phyloP scores from a whole-genome alignment of 2,329 filamentous ascomycete genomes.

The Colletotrichum agaves region DNA sequence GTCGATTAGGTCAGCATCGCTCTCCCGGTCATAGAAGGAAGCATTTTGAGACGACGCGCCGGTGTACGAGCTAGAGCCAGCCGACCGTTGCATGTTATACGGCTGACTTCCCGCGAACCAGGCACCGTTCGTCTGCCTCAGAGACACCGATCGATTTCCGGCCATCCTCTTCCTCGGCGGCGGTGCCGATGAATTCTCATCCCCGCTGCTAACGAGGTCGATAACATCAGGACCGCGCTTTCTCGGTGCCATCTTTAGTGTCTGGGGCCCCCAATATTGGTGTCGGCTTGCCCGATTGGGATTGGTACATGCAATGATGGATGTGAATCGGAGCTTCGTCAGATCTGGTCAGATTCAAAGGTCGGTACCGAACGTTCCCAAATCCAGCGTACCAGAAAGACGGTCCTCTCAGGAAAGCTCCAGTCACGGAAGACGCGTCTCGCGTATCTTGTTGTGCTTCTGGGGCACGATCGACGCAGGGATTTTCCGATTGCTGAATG shows the following conservation, averaged over 20 bases:
- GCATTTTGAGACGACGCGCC: constrained; percentile 35
- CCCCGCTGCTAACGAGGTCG: constrained; percentile 55
- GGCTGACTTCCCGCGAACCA: constrained; percentile 32
- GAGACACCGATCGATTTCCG: neutral
- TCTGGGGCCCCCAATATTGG: neutral
- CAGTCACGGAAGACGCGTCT: constrained; percentile 21
- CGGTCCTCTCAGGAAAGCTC: constrained; percentile 7
- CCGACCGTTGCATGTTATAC: constrained; percentile 8
- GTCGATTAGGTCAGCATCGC: constrained; percentile 55
- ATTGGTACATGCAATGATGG: constrained; percentile 2
- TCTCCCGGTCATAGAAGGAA: constrained; percentile 34
- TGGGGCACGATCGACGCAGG: constrained; percentile 15
- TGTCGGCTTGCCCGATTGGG: constrained; percentile 6
- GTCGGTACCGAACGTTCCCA: constrained; percentile 29
- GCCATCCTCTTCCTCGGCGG: constrained; percentile 25
- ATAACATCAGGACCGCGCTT: constrained; percentile 53
- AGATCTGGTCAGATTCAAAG: neutral
- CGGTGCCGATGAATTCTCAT: constrained; percentile 1
- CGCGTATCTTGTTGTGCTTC: constrained; percentile 1
- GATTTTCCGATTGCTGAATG: neutral
- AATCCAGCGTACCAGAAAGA: neutral
- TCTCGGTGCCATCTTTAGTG: constrained; percentile 24
- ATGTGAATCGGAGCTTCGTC: constrained; percentile 14
- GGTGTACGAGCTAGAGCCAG: constrained; percentile 2
- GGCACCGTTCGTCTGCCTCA: constrained; percentile 31